These are phyloP conservation scores for Acarospora socialis DNA, from an alignment of 2,329 filamentous ascomycete genomes.

Conservation along the genomic window DNA sequence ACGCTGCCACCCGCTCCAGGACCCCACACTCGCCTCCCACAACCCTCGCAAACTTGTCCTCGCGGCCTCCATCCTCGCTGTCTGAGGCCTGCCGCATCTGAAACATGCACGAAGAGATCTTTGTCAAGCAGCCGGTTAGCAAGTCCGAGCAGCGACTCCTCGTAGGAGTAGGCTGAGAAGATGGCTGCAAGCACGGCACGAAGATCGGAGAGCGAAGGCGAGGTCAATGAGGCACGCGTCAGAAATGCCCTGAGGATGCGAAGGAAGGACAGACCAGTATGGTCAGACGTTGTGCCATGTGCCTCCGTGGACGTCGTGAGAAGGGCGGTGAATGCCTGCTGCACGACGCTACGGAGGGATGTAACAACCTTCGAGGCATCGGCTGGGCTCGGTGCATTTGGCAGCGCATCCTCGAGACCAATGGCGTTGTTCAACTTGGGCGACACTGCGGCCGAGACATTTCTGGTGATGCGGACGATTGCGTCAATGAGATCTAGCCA, in stretches of 20 bases:
- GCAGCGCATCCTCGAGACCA: no score
- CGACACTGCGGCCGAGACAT: constrained; percentile 32
- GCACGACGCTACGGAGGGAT: constrained; percentile 64
- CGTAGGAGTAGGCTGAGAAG: constrained; percentile 90
- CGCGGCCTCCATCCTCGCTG: constrained; percentile 80
- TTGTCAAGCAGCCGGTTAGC: constrained; percentile 78
- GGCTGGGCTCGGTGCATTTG: not conserved
- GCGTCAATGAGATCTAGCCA: constrained; percentile 54
- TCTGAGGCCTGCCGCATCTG: constrained; percentile 56
- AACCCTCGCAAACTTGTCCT: constrained; percentile 77
- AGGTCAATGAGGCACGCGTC: constrained; percentile 62
- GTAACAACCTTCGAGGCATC: constrained; percentile 39
- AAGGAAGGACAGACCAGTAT: constrained; percentile 61
- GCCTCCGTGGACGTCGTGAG: constrained; percentile 55
- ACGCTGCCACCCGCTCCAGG: constrained; percentile 64
- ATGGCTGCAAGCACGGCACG: constrained; percentile 75
- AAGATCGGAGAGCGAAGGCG: constrained; percentile 75
- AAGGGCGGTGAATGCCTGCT: constrained; percentile 79
- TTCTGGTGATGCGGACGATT: constrained; percentile 48
- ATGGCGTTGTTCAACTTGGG: no score
- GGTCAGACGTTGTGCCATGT: constrained; percentile 15
- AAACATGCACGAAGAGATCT: constrained; percentile 74
- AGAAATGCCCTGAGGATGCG: constrained; percentile 82
- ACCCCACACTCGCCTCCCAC: constrained; percentile 72
- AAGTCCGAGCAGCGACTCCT: constrained; percentile 73